phyloP scores from a whole-genome alignment of 2,329 filamentous ascomycete genomes.

The Stachybotrys elegans region DNA sequence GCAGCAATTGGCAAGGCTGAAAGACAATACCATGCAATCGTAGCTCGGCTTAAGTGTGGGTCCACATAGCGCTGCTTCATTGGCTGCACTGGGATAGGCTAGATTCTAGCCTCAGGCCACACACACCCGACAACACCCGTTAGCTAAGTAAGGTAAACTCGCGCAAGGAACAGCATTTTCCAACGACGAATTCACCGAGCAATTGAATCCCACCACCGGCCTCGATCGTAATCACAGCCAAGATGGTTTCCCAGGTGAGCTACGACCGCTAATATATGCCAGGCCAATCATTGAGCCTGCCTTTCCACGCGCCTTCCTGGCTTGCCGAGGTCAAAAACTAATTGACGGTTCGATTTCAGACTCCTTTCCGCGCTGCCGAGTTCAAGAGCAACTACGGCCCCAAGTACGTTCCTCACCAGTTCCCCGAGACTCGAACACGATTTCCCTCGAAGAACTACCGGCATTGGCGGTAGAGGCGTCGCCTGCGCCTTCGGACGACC shows the following conservation, averaged over 20 bases:
- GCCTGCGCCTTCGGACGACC: too few relatives aligned
- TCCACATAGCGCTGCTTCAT: constrained; percentile 6
- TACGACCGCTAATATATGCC: neutral
- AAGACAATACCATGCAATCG: constrained; percentile 8
- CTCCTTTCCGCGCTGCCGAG: constrained; percentile 37
- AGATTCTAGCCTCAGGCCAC: constrained; percentile 26
- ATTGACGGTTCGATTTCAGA: constrained; percentile 26
- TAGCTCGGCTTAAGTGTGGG: constrained; percentile 18
- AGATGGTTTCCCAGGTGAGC: constrained; percentile 37
- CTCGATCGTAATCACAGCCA: constrained; percentile 25
- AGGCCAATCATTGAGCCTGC: neutral
- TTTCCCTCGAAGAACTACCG: too few relatives aligned
- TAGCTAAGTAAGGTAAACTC: constrained; percentile 28
- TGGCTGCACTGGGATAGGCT: neutral
- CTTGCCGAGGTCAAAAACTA: neutral
- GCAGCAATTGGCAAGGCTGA: neutral
- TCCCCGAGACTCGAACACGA: too few relatives aligned
- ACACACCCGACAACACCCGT: constrained; percentile 26
- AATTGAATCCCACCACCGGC: constrained; percentile 30
- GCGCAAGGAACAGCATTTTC: constrained; percentile 21
- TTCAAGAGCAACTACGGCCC: constrained; percentile 63
- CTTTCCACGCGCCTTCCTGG: too few relatives aligned
- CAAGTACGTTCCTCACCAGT: constrained; percentile 44
- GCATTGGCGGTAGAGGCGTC: too few relatives aligned
- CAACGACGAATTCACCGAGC: constrained; percentile 24